A percentile compares a stretch with the other conserved stretches of the same genome.
Evolutionary conservation across 371 early-diverging fungal genomes (phyloP).

Genomic region (Mortierella sp.): DNA sequence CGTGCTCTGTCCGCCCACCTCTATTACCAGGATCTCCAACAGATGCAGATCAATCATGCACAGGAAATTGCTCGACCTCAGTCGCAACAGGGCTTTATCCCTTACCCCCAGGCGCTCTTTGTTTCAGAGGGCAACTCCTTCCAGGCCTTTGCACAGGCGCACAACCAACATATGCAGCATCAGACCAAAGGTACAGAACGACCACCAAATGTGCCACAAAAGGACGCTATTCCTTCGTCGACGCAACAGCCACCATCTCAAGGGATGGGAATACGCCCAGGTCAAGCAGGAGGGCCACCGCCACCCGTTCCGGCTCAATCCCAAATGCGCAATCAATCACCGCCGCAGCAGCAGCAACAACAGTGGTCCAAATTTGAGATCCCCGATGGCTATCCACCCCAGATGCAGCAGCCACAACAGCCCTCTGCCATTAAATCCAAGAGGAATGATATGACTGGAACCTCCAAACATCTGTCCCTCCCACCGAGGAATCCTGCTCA

Average conservation of each 20-base stretch:
- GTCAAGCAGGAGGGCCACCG: too few relatives aligned
- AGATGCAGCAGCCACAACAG: constrained; percentile 9
- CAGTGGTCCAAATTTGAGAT: not conserved
- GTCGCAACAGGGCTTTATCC: constrained; percentile 18
- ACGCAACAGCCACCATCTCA: too few relatives aligned
- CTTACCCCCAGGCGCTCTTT: constrained; percentile 10
- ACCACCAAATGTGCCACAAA: too few relatives aligned
- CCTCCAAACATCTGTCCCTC: constrained; percentile 25
- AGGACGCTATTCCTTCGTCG: too few relatives aligned
- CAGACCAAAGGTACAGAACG: constrained; percentile 4
- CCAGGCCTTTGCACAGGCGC: constrained; percentile 25
- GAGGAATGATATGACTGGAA: constrained; percentile 5
- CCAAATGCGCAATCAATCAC: not conserved
- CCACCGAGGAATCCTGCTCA: constrained; percentile 27
- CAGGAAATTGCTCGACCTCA: constrained; percentile 31
- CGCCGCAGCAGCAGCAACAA: constrained; percentile 3
- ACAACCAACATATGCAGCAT: constrained; percentile 11
- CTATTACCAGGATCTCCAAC: constrained; percentile 39
- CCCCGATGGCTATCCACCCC: not conserved
- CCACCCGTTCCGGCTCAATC: too few relatives aligned
- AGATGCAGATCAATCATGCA: constrained; percentile 16
- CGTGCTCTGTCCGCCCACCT: constrained; percentile 37
- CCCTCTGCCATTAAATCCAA: not conserved
- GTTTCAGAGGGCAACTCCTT: constrained; percentile 22
- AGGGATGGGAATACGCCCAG: too few relatives aligned